Evolutionary conservation across 2,329 filamentous ascomycete genomes (phyloP).

Genomic region (Aspergillus viridinutans): DNA sequence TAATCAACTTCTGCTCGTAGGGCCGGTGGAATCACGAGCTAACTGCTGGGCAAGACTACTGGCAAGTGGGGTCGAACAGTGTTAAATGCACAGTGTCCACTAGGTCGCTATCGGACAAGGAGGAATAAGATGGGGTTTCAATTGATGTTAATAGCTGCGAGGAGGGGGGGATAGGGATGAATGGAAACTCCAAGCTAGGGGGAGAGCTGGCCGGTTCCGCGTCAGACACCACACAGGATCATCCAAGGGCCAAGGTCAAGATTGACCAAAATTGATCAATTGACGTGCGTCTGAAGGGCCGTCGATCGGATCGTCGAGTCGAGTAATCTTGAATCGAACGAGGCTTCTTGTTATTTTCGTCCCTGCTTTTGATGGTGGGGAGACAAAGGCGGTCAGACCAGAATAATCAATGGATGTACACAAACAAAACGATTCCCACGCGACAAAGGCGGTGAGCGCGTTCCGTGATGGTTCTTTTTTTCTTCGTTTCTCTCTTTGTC

Average conservation of each 20-base stretch:
- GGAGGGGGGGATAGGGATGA: not conserved
- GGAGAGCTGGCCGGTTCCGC: not conserved
- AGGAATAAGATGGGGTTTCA: not conserved
- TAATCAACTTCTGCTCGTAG: not conserved
- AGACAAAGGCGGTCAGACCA: constrained; percentile 41
- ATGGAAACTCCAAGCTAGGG: not conserved
- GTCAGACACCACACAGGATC: not conserved
- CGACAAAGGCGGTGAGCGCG: constrained; percentile 31
- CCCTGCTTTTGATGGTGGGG: constrained; percentile 26
- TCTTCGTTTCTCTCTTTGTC: not conserved
- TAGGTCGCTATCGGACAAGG: not conserved
- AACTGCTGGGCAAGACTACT: not conserved
- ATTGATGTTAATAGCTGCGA: not conserved
- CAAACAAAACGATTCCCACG: constrained; percentile 37
- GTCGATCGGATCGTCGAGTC: constrained; percentile 24
- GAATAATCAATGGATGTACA: constrained; percentile 17
- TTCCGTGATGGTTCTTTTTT: not conserved
- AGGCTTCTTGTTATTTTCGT: constrained; percentile 40
- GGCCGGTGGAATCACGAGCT: not conserved
- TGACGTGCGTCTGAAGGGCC: not conserved
- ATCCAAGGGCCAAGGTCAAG: not conserved
- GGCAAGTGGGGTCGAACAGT: not conserved
- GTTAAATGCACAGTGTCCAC: not conserved
- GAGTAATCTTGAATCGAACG: constrained; percentile 48
- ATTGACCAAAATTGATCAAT: not conserved